A percentile compares a stretch with the other conserved stretches of the same genome.
Conservation (phyloP, 371 early-diverging fungal species). For the Syncephalastrum monosporum region DNA sequence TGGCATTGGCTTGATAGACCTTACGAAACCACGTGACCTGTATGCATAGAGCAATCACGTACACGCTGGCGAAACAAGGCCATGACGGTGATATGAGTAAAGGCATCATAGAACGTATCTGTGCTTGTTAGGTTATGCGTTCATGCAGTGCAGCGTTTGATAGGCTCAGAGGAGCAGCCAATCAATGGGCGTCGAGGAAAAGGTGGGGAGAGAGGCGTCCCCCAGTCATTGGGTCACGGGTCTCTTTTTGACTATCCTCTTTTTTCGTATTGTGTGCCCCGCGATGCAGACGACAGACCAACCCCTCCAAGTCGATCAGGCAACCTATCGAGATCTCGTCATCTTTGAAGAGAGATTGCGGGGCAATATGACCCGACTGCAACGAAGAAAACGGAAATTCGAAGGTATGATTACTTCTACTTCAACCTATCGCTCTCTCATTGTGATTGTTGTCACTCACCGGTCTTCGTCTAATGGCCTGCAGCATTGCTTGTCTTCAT, state of each 20-base stretch:
- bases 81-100: no score
- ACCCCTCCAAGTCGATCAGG: constrained; percentile 18
- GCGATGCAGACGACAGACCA: not conserved
- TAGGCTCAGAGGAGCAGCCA: no score
- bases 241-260: not conserved
- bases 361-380: constrained; percentile 54
- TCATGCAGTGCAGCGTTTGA: no score
- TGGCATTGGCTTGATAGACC: no score
- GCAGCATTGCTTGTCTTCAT: constrained; percentile 35
- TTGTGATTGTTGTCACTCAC: not conserved
- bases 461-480: not conserved
- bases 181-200: no score
- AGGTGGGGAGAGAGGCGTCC: no score
- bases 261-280: not conserved
- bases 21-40: no score
- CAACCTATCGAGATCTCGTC: constrained; percentile 63
- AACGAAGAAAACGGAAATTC: constrained; percentile 61
- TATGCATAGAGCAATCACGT: no score
- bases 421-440: not conserved
- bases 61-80: no score
- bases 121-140: no score
- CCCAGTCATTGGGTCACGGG: not conserved
- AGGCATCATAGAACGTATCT: no score
- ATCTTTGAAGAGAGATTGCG: constrained; percentile 70
- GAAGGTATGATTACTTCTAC: constrained; percentile 42